phyloP scores from a whole-genome alignment of 257 asterid species.

The Solanum clarkiae region DNA sequence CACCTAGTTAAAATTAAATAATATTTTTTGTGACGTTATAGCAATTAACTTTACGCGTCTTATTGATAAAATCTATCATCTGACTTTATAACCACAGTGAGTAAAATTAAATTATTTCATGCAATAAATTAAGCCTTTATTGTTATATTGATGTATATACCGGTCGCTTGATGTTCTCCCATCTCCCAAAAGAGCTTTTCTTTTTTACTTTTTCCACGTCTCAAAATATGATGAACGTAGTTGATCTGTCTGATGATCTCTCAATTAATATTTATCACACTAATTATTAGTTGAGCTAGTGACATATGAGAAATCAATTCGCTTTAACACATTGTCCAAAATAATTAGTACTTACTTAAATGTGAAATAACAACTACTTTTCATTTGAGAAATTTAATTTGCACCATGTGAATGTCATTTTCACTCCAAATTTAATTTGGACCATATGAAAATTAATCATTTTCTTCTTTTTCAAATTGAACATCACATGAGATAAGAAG shows the following conservation, averaged over 20 bases:
- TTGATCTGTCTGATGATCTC: too few species aligned
- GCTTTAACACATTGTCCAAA: not conserved
- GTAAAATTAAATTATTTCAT: too few species aligned
- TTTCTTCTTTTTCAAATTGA: not conserved
- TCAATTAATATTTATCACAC: too few species aligned
- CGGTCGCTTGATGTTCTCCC: not conserved
- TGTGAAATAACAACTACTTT: not conserved
- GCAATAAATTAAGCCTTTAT: too few species aligned
- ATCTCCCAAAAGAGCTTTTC: not conserved
- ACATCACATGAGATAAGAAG: not conserved
- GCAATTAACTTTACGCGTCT: too few species aligned
- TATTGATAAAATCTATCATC: too few species aligned
- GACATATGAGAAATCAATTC: not conserved
- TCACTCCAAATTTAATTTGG: slow-evolving; percentile 9
- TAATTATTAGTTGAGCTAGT: not conserved
- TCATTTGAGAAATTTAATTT: slow-evolving; percentile 1
- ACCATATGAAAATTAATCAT: not conserved
- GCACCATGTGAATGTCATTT: slow-evolving; percentile 37
- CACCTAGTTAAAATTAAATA: not conserved
- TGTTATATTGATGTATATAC: too few species aligned
- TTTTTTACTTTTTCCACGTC: not conserved
- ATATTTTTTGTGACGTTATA: too few species aligned
- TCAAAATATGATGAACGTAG: not conserved
- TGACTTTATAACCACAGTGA: too few species aligned
- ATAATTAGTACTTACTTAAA: not conserved